These are phyloP conservation scores for Suhomyces emberorum DNA, from an alignment of 805 yeast species.

Conservation along the genomic window DNA sequence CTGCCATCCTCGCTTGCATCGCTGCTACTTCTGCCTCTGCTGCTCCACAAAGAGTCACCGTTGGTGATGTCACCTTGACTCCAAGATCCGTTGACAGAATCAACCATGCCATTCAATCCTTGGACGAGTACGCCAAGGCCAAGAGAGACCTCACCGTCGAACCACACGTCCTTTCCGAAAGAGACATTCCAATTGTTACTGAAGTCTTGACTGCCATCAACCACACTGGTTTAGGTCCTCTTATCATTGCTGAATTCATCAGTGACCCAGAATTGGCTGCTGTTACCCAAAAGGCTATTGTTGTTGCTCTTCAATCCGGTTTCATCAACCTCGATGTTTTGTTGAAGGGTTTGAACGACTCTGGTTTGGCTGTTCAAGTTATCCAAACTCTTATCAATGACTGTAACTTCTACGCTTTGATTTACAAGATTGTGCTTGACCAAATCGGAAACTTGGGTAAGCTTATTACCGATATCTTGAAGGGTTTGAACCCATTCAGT, in stretches of 20 bases:
- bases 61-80: slow-evolving; percentile 14
- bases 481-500: slow-evolving; percentile 16
- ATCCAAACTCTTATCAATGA: slow-evolving; percentile 34
- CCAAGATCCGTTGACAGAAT: slow-evolving; percentile 19
- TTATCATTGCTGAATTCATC: slow-evolving; percentile 30
- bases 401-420: slow-evolving; percentile 38
- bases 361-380: slow-evolving; percentile 39
- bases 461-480: slow-evolving; percentile 21
- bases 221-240: slow-evolving; percentile 35
- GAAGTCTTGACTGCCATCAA: slow-evolving; percentile 36
- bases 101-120: slow-evolving; percentile 24
- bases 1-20: slow-evolving; percentile 6
- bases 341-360: slow-evolving; percentile 37
- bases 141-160: slow-evolving; percentile 25
- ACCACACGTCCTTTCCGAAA: slow-evolving; percentile 25
- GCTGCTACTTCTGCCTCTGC: slow-evolving; percentile 26
- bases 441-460: slow-evolving; percentile 30
- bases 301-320: slow-evolving; percentile 30
- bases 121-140: slow-evolving; percentile 23
- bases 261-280: slow-evolving; percentile 29
- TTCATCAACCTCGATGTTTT: slow-evolving; percentile 33
- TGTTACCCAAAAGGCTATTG: slow-evolving; percentile 26
- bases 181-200: slow-evolving; percentile 41
- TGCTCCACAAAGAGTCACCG: slow-evolving; percentile 16
- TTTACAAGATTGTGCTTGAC: slow-evolving; percentile 33